Evolutionary conservation across 2,329 filamentous ascomycete species (phyloP).

Genomic region (Aspergillus latus): DNA sequence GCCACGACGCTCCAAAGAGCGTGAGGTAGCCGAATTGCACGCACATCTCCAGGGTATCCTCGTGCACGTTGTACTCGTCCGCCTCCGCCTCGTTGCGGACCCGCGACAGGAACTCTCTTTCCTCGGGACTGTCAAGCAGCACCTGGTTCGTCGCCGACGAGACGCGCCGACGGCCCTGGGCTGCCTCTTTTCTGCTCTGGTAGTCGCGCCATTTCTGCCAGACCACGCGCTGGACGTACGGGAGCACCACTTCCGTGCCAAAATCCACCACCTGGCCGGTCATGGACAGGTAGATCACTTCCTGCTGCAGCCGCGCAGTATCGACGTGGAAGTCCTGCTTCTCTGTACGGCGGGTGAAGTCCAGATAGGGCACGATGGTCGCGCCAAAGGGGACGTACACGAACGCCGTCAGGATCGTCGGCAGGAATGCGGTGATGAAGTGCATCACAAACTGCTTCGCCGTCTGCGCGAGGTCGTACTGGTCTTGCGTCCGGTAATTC

Average conservation of each 20-base stretch:
- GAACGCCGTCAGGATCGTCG: slow-evolving; percentile 88
- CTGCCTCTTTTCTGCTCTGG: slow-evolving; percentile 26
- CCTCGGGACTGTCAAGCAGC: slow-evolving; percentile 69
- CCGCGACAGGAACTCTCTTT: slow-evolving; percentile 74
- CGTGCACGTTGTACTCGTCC: slow-evolving; percentile 81
- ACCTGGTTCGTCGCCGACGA: slow-evolving; percentile 47
- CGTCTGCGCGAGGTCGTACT: slow-evolving; percentile 78
- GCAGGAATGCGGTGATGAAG: slow-evolving; percentile 93
- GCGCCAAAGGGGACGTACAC: slow-evolving; percentile 91
- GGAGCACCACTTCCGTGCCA: slow-evolving; percentile 78
- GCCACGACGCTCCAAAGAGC: slow-evolving; percentile 92
- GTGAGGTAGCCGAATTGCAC: slow-evolving; percentile 86
- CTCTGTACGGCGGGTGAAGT: slow-evolving; percentile 66
- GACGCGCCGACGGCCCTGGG: slow-evolving; percentile 33
- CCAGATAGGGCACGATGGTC: slow-evolving; percentile 78
- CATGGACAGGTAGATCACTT: slow-evolving; percentile 94
- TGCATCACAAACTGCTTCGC: slow-evolving; percentile 95
- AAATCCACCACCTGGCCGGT: slow-evolving; percentile 91
- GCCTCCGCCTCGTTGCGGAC: slow-evolving; percentile 82
- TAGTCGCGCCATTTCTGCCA: slow-evolving; percentile 65
- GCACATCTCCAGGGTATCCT: slow-evolving; percentile 91
- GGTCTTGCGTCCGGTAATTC: slow-evolving; percentile 87
- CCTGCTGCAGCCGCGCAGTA: slow-evolving; percentile 75
- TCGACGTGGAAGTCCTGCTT: slow-evolving; percentile 72
- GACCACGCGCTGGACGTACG: slow-evolving; percentile 76